A percentile compares a stretch with the other conserved stretches of the same genome.
Evolutionary conservation across 176 grass and related monocot genomes (phyloP).

Genomic region (Bonia amplexicaulis): DNA sequence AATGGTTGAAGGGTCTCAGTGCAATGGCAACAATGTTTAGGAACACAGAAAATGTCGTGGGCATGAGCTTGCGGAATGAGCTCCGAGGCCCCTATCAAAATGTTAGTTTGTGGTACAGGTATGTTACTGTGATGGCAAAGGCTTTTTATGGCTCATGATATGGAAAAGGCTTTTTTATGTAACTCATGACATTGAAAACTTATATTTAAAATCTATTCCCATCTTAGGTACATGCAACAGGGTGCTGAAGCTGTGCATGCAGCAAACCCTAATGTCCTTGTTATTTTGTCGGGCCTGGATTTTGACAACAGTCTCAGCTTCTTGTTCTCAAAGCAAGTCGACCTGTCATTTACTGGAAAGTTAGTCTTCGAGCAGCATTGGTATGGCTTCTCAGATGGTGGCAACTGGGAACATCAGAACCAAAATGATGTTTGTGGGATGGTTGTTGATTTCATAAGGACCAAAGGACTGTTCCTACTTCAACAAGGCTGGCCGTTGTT

Average conservation of each 20-base stretch:
- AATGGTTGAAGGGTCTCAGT: conserved; percentile 75
- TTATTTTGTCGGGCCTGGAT: conserved; percentile 80
- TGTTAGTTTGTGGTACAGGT: conserved; percentile 93
- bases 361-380: conserved; percentile 88
- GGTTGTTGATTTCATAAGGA: conserved; percentile 41
- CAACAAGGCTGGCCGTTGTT: conserved; percentile 80
- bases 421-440: conserved; percentile 67
- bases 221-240: conserved; percentile 81
- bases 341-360: conserved; percentile 69
- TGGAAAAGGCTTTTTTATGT: neutral
- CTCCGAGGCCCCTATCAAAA: conserved; percentile 76
- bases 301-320: conserved; percentile 82
- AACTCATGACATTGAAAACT: conserved; percentile 5
- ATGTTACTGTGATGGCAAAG: neutral
- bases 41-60: conserved; percentile 62
- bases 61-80: conserved; percentile 91
- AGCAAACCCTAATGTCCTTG: conserved; percentile 65
- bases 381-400: conserved; percentile 92
- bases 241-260: conserved; percentile 85
- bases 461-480: conserved; percentile 71
- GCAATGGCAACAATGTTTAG: conserved; percentile 80
- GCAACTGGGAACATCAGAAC: conserved; percentile 61
- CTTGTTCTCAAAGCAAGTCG: conserved; percentile 40
- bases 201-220: conserved; percentile 12
- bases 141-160: neutral